Evolutionary conservation across 768 basidiomycete species (phyloP), one percentile per base, ranked within the genome.

Genomic region (Boletellus ananas): DNA sequence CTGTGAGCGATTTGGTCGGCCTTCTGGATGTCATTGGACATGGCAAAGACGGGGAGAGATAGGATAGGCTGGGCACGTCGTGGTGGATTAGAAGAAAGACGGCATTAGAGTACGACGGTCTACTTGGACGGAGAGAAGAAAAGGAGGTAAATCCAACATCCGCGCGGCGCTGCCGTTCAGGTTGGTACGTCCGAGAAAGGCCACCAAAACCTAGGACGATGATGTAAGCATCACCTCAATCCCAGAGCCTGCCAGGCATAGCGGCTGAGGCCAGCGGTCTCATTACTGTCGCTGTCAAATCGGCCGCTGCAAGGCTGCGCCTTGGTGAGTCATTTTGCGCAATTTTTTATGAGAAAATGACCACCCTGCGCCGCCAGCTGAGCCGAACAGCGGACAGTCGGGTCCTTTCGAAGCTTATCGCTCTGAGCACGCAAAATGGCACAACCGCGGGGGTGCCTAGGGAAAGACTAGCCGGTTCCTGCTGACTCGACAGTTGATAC

Each of bases 1-100:
- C 84, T 83, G 68, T 84, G 83, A 43, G 86, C 85, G 60, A 92
- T 91, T 76, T 90, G 87, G 77, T 92, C 88, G 58, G 88, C 85
- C 75, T 83, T 90, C 64, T 71, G 70, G 51, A 70, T 71, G 68
- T 78, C 76, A 73, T 73, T 75, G 59, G 75, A 76, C 75, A 77
- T 77, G 66, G 75, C 70, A 68, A 65, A 48, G 59, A 40, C 38
- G 44, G 31, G 39, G 42, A 35, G 10, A 4, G 40, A 6, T 34
- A 46, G 14, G 2, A 43, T 39, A 43, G 40, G 31, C 14, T 57
- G 52, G 20, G 48, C 41, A 34, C 8, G 48, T 45, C n/a, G 54
- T 34, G 12, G 40, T 49, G 12, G 41, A 64, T 68, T 60, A 68
- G 52, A 64, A 33, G 46, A 51, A 43, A 45, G 50, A 55, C 55